These are phyloP conservation scores for Ambispora gerdemannii DNA, from an alignment of 192 early-diverging fungal species.

Conservation along the genomic window DNA sequence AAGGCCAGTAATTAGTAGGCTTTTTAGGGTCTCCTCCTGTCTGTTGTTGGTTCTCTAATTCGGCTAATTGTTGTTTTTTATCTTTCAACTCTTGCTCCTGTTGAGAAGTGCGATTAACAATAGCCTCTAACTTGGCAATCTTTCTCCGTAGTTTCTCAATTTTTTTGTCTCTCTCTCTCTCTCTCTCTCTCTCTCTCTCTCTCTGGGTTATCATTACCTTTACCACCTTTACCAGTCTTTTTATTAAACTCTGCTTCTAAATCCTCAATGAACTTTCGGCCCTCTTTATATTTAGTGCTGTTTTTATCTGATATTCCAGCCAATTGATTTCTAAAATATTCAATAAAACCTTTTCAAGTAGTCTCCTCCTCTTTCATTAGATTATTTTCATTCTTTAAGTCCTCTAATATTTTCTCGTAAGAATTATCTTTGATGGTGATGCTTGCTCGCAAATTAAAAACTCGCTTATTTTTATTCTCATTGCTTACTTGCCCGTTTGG, in stretches of 20 bases:
- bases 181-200: constrained; percentile 28
- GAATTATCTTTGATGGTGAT: background rate
- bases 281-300: background rate
- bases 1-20: constrained; percentile 9
- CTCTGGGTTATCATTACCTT: background rate
- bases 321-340: background rate
- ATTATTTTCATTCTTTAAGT: background rate
- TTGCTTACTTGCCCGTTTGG: no score
- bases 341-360: background rate
- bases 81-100: background rate
- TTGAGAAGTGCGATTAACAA: constrained; percentile 1
- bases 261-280: background rate
- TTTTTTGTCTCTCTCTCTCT: background rate
- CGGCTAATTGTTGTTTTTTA: constrained; percentile 14
- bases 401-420: background rate
- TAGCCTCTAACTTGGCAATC: constrained; percentile 11
- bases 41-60: background rate
- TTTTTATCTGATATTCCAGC: background rate
- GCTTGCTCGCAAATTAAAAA: background rate
- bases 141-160: background rate
- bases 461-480: background rate
- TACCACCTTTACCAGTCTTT: constrained; percentile 15
- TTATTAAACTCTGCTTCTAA: background rate
- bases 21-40: background rate
- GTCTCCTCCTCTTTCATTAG: background rate